A percentile compares a stretch with the other conserved stretches of the same genome.
phyloP scores from a whole-genome alignment of 1,284 basidiomycete species.

The Mycosarcoma maydis region DNA sequence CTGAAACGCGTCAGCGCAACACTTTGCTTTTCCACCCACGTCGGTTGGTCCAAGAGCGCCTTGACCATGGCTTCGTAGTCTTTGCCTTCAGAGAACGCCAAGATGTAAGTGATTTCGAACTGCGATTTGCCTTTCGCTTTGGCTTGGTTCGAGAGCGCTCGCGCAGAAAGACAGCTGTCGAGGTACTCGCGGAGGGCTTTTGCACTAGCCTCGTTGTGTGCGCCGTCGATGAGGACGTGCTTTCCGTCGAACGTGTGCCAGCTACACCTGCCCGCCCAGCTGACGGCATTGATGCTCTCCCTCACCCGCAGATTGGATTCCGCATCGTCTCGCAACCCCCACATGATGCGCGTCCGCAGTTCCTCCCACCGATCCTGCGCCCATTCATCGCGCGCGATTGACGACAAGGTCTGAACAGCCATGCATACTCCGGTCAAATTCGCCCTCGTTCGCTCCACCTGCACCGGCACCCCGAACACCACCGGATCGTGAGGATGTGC shows the following conservation, averaged over 20 bases:
- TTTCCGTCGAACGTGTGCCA: constrained; percentile 69
- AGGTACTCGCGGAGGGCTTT: constrained; percentile 78
- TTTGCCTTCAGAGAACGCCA: constrained; percentile 61
- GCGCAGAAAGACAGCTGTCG: constrained; percentile 60
- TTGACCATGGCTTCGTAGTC: constrained; percentile 53
- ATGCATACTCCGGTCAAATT: constrained; percentile 53
- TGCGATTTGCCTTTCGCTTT: constrained; percentile 1
- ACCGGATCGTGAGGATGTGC: constrained; percentile 48
- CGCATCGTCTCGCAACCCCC: constrained; percentile 45
- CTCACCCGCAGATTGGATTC: constrained; percentile 32
- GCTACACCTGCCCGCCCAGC: constrained; percentile 86
- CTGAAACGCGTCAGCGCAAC: constrained; percentile 58
- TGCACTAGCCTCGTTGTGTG: constrained; percentile 90
- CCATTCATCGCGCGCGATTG: constrained; percentile 59
- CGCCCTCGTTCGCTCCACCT: constrained; percentile 51
- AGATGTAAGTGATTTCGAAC: constrained; percentile 49
- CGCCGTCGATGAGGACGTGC: constrained; percentile 81
- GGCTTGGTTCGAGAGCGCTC: constrained; percentile 1
- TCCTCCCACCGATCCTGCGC: constrained; percentile 49
- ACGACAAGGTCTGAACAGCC: constrained; percentile 61
- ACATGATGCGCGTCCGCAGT: constrained; percentile 56
- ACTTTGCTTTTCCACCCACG: constrained; percentile 36
- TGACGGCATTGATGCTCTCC: constrained; percentile 23
- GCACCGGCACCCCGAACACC: constrained; percentile 21
- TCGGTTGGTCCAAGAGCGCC: constrained; percentile 25